Evolutionary conservation across 2,329 filamentous ascomycete species (phyloP).

Genomic region (Thelonectria olida): DNA sequence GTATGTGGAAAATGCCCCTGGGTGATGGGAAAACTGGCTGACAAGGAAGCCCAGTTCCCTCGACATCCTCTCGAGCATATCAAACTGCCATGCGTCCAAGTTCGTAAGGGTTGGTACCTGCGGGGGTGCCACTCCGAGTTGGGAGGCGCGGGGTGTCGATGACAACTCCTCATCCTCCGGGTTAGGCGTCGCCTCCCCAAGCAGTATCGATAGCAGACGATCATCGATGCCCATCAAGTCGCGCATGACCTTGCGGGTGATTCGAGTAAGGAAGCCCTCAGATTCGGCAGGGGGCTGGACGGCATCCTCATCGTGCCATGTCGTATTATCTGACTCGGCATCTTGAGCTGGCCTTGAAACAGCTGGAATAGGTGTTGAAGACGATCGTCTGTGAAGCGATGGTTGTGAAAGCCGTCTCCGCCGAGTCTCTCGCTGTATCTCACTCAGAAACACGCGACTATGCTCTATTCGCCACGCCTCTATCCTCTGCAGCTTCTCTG

Average conservation of each 20-base stretch:
- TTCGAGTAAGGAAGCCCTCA: slow-evolving; percentile 79
- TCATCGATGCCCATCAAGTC: slow-evolving; percentile 95
- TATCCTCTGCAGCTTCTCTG: slow-evolving; percentile 83
- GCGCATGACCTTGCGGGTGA: slow-evolving; percentile 86
- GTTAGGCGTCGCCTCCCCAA: slow-evolving; percentile 79
- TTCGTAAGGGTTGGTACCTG: slow-evolving; percentile 37
- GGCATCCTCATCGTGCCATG: slow-evolving; percentile 64
- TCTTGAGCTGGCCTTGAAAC: slow-evolving; percentile 40
- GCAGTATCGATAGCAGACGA: slow-evolving; percentile 81
- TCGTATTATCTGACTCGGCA: slow-evolving; percentile 51
- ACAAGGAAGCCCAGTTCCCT: slow-evolving; percentile 87
- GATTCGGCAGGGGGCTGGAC: slow-evolving; percentile 57
- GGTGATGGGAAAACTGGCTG: slow-evolving; percentile 80
- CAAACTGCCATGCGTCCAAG: slow-evolving; percentile 73
- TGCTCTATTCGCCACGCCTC: slow-evolving; percentile 94
- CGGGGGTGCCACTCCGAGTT: slow-evolving; percentile 40
- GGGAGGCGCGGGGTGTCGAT: slow-evolving; percentile 57
- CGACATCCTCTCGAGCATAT: slow-evolving; percentile 84
- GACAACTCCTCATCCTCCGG: slow-evolving; percentile 57
- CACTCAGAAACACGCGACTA: slow-evolving; percentile 83
- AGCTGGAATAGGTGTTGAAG: slow-evolving; percentile 40
- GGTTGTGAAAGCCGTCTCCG: slow-evolving; percentile 71
- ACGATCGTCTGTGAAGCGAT: slow-evolving; percentile 47
- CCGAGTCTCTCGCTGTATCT: slow-evolving; percentile 86
- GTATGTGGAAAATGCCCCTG: slow-evolving; percentile 89